These are phyloP conservation scores for Hypomontagnella submonticulosa DNA, from an alignment of 495 filamentous ascomycete species.

Conservation along the genomic window DNA sequence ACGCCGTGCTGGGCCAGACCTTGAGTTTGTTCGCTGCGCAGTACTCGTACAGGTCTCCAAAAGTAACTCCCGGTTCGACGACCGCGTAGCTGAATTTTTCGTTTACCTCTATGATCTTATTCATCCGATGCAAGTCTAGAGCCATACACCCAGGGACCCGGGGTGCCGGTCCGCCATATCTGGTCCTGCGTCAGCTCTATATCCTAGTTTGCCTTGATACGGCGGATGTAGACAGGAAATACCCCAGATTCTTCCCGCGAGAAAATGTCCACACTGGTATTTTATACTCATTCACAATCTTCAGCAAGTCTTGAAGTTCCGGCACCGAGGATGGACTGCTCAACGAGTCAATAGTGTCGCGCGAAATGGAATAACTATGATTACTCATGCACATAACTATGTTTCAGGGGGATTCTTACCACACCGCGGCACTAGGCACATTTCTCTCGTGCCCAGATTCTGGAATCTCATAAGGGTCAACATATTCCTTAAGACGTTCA, in stretches of 20 bases:
- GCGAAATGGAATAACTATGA: no score
- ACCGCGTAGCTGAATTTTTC: slow-evolving; percentile 64
- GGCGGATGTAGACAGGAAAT: slow-evolving; percentile 10
- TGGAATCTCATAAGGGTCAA: slow-evolving; percentile 53
- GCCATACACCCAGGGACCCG: slow-evolving; percentile 63
- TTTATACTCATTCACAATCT: slow-evolving; percentile 52
- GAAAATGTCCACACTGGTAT: slow-evolving; percentile 61
- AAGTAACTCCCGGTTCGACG: slow-evolving; percentile 67
- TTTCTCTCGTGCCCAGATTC: slow-evolving; percentile 42
- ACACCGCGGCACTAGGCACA: slow-evolving; percentile 53
- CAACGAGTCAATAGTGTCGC: slow-evolving; percentile 4
- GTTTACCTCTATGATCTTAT: slow-evolving; percentile 66
- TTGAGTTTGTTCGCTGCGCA: slow-evolving; percentile 60
- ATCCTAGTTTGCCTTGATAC: neutral
- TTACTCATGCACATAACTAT: no score
- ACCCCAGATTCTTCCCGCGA: slow-evolving; percentile 63
- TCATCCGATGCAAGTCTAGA: slow-evolving; percentile 66
- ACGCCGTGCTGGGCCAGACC: slow-evolving; percentile 65
- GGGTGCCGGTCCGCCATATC: slow-evolving; percentile 68
- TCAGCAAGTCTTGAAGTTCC: slow-evolving; percentile 53
- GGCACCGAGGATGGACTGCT: slow-evolving; percentile 46
- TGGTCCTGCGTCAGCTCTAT: slow-evolving; percentile 33
- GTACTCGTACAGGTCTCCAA: slow-evolving; percentile 63
- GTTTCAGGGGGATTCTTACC: slow-evolving; percentile 24
- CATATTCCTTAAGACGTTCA: slow-evolving; percentile 48